Evolutionary conservation across 1,139 yeast species (phyloP).

Genomic region (Yamadazyma trypodendri): DNA sequence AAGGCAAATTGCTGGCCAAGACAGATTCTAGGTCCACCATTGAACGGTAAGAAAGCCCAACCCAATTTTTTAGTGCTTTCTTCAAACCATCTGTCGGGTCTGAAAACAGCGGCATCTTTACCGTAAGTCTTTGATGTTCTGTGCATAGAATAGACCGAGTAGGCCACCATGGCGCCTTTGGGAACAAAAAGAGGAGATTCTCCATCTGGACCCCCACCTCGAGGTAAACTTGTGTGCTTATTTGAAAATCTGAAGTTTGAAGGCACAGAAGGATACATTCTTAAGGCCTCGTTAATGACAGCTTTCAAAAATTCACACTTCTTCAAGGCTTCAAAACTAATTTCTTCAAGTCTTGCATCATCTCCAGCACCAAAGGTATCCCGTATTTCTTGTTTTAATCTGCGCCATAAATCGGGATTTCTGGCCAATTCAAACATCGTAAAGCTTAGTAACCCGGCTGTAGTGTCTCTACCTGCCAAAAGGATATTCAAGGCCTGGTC

Average conservation of each 20-base stretch:
- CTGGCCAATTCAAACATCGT: conserved; percentile 38
- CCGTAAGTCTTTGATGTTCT: conserved; percentile 42
- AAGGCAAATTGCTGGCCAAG: conserved; percentile 55
- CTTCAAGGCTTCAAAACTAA: conserved; percentile 47
- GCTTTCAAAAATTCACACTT: conserved; percentile 45
- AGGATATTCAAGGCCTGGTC: conserved; percentile 44
- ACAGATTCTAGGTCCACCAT: conserved; percentile 57
- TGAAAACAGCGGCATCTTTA: conserved; percentile 38
- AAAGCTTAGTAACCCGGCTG: conserved; percentile 43
- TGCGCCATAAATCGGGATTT: conserved; percentile 32
- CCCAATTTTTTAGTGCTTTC: conserved; percentile 21
- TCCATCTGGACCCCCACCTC: conserved; percentile 50
- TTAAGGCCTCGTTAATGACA: conserved; percentile 45
- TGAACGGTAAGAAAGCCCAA: conserved; percentile 51
- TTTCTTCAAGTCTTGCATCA: conserved; percentile 25
- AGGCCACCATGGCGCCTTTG: conserved; percentile 39
- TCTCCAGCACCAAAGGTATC: conserved; percentile 33
- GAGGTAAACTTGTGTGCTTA: conserved; percentile 45
- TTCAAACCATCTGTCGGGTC: conserved; percentile 46
- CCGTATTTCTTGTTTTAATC: conserved; percentile 31
- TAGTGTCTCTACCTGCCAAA: conserved; percentile 46
- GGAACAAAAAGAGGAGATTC: conserved; percentile 36
- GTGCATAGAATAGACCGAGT: conserved; percentile 42
- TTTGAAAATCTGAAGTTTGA: conserved; percentile 42
- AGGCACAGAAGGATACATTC: conserved; percentile 54